These are phyloP conservation scores for Penicillium sp. DNA, from an alignment of 2,329 filamentous ascomycete species.

Conservation along the genomic window DNA sequence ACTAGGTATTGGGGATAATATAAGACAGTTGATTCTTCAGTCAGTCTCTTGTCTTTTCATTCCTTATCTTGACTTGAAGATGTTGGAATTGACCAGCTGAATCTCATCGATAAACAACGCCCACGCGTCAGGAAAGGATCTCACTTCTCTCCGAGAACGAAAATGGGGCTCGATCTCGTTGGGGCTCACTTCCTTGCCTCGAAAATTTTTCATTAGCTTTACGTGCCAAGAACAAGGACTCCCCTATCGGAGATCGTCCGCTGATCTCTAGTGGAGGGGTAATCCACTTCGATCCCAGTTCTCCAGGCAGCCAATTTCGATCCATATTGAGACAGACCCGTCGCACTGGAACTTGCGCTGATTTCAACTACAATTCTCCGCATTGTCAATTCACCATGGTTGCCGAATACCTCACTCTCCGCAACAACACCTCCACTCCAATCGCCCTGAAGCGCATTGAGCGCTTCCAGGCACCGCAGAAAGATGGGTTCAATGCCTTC, in stretches of 20 bases:
- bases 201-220: background rate
- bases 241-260: conserved; percentile 14
- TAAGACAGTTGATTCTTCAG: no score
- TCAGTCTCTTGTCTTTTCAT: no score
- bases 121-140: no score
- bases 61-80: no score
- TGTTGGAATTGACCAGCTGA: no score
- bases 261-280: conserved; percentile 20
- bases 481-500: conserved; percentile 29
- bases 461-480: conserved; percentile 62
- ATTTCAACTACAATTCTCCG: background rate
- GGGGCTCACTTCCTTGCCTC: no score
- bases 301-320: conserved; percentile 2
- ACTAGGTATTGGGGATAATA: no score
- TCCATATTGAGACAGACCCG: background rate
- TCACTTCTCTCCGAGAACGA: no score
- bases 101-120: no score
- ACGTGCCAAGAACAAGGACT: conserved; percentile 13
- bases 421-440: conserved; percentile 75
- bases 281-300: conserved; percentile 5
- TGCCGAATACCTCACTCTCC: conserved; percentile 61
- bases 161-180: no score
- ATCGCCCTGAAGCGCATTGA: conserved; percentile 72
- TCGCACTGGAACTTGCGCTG: background rate
- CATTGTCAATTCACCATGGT: conserved; percentile 30